phyloP scores from a whole-genome alignment of 352 stramenopile genomes.

The Globisporangium parvum region DNA sequence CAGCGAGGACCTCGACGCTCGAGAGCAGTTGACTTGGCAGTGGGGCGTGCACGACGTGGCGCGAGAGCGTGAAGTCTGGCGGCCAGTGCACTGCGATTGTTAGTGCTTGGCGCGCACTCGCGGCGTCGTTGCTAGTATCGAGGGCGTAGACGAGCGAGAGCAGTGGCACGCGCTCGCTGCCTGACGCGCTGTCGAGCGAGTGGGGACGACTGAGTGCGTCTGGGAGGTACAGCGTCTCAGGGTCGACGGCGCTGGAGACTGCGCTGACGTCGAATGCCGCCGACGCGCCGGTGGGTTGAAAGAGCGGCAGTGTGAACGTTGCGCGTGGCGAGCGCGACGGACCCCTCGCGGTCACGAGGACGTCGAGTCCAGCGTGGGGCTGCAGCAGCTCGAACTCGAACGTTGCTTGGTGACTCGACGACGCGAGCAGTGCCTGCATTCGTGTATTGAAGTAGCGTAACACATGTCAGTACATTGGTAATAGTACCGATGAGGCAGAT shows the following conservation, averaged over 20 bases:
- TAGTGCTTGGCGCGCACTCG: background rate
- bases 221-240: constrained; percentile 19
- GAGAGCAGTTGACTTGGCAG: constrained; percentile 22
- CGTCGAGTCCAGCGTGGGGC: constrained; percentile 24
- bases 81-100: constrained; percentile 24
- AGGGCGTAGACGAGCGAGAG: constrained; percentile 9
- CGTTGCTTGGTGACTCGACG: constrained; percentile 14
- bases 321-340: constrained; percentile 8
- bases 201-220: constrained; percentile 24
- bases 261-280: constrained; percentile 15
- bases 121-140: background rate
- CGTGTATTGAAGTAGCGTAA: background rate
- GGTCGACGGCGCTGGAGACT: constrained; percentile 8
- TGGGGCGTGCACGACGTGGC: constrained; percentile 28
- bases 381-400: constrained; percentile 47
- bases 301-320: constrained; percentile 29
- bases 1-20: constrained; percentile 28
- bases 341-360: constrained; percentile 15
- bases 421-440: constrained; percentile 5
- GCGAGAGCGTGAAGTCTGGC: constrained; percentile 23
- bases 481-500: background rate
- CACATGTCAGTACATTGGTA: background rate
- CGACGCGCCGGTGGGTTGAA: constrained; percentile 11
- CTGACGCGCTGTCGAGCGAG: constrained; percentile 5
- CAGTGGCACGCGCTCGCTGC: background rate